Base-by-base conservation (phyloP, 1,284 basidiomycete genomes). In the Ganoderma sinense region DNA sequence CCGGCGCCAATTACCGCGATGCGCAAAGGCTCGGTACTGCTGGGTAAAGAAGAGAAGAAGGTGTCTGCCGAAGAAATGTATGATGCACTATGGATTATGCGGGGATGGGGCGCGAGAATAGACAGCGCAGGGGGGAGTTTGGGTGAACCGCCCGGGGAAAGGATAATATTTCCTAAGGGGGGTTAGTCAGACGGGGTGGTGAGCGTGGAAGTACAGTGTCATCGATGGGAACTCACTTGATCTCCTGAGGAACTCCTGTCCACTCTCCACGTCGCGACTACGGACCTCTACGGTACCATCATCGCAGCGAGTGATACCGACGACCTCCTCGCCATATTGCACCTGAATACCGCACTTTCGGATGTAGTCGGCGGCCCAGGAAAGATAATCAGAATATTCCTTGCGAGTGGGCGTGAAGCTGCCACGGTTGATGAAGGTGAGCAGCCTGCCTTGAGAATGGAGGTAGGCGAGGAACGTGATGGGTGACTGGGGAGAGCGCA, bases 391-490 rank as follows among this genome's bases (percentile, higher is more conserved):
- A 7, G 86, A 82, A 71, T 85, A 89, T 72, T 90, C 89, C 45
- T 76, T 74, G 16, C 82, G 78, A 2, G 81, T 78, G 1, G 82
- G 82, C 4, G 78, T 80, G 70, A 80, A 82, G 13, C 78, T 79
- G 0, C 78, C 79, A 55, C 80, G 77, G 65, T 82, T 83, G 70
- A 82, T 80, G 75, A 82, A 90, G 45, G 83, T 80, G 29, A 85
- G 72, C 53, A 89, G 82, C 63, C 89, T 84, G 61, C 82, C 81
- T 69, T 88, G 82, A 62, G 83, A 83, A 69, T 88, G 86, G 56
- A 90, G 81, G 77, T 90, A 89, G 43, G 84, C 80, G 59, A 89
- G 75, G 80, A 90, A 90, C 18, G 88, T 88, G 73, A 87, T 84
- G n/a, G 84, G 83, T 14, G 88, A 89, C 66, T 82, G 79, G 14